Base-by-base conservation (phyloP, 2,329 filamentous ascomycete species). In the Arthrocladium fulminans region DNA sequence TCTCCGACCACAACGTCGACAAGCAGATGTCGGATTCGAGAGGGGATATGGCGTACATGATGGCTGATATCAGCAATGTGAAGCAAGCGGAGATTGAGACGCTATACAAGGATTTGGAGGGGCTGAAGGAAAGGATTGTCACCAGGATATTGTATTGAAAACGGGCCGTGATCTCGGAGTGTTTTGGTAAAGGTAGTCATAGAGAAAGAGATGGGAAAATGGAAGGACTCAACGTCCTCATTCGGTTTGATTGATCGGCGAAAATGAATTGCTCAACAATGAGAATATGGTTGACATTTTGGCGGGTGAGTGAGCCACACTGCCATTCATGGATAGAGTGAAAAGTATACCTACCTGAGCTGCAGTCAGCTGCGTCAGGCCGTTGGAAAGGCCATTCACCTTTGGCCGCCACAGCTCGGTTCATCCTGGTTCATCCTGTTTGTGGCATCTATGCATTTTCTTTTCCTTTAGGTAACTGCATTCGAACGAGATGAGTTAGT, bases 11-110 rank as follows among this genome's bases (percentile, higher is more conserved):
- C 74, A 98, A 98, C 67, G 89, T 98, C 59, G 90, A 96, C 72
- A 97, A 97, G 76, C 92, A 98, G 71, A 97, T 94, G 73, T 92
- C 87, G 44, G 92, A 97, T 67, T 94, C 86, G 69, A 84, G 84
- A 72, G 90, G 88, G 58, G 90, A 97, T 65, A 77, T 92, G 56
- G 92, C 92, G 17, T 98, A 98, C 65, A 74, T 98, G 54, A 96
- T 98, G 89, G 92, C 92, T 6, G 92, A 98, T 71, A 85, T 98
- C 60, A 95, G 88, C 70, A 80, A 85, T 54, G 88, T 97, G 59
- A 81, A 84, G 61, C 76, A 79, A 44, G 75, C 74, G 34, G 84
- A 95, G 61, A 88, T 97, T 65, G 89, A 87, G 69, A 82, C 88
- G 52, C 80, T 98, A 47, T 88, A 84, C 57, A 84, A 90, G 58